phyloP scores from a whole-genome alignment of 768 basidiomycete genomes.

The Phaeotremella skinneri region DNA sequence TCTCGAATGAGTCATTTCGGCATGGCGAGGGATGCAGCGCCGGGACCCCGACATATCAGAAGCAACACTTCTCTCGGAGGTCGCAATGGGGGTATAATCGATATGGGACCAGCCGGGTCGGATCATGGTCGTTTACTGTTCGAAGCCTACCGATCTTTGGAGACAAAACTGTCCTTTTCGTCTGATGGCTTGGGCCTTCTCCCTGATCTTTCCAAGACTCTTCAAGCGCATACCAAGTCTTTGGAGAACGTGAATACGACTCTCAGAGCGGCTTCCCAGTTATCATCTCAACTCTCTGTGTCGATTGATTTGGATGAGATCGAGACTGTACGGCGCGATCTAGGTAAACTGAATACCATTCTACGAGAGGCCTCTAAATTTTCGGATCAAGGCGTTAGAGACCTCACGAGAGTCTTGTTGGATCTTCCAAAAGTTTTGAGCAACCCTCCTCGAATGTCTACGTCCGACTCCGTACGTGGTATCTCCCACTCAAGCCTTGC shows the following conservation, averaged over 20 bases:
- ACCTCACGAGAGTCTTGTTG: conserved; percentile 38
- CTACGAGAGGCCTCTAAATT: conserved; percentile 28
- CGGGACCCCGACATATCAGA: conserved; percentile 34
- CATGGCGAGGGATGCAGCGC: conserved; percentile 8
- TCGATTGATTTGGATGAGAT: conserved; percentile 25
- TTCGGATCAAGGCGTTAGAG: conserved; percentile 38
- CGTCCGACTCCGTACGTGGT: background rate
- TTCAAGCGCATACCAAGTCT: conserved; percentile 26
- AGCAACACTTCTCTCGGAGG: conserved; percentile 29
- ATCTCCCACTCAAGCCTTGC: background rate
- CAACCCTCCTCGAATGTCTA: conserved; percentile 5
- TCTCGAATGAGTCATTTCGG: conserved; percentile 4
- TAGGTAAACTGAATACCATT: conserved; percentile 13
- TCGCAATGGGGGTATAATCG: conserved; percentile 13
- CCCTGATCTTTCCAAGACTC: conserved; percentile 26
- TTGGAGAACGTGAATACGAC: conserved; percentile 28
- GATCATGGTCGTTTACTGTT: conserved; percentile 45
- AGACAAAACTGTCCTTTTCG: conserved; percentile 19
- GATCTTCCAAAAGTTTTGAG: conserved; percentile 32
- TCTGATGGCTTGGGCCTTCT: conserved; percentile 16
- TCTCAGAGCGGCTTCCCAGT: conserved; percentile 19
- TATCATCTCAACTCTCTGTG: conserved; percentile 18
- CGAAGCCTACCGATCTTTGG: conserved; percentile 40
- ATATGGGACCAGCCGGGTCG: conserved; percentile 15
- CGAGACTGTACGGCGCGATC: conserved; percentile 7